Conservation (phyloP, 2,329 filamentous ascomycete genomes). For the Pseudogymnoascus sp. region DNA sequence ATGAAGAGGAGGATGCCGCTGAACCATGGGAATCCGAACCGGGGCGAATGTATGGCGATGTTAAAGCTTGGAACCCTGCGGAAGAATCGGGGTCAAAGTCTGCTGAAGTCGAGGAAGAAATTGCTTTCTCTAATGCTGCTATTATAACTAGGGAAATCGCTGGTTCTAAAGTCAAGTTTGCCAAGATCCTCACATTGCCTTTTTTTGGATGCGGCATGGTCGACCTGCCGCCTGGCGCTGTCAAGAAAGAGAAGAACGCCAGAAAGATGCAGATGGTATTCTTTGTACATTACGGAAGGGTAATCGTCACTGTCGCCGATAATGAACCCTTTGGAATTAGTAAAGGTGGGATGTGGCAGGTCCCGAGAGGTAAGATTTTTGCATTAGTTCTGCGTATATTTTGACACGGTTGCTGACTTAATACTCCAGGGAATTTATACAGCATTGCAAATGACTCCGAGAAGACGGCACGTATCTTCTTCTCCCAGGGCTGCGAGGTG, state of each 20-base stretch:
- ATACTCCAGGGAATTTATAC: conserved; percentile 76
- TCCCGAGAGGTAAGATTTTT: conserved; percentile 70
- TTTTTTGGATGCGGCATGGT: conserved; percentile 90
- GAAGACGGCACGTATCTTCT: conserved; percentile 72
- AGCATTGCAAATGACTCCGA: conserved; percentile 76
- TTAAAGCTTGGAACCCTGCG: conserved; percentile 56
- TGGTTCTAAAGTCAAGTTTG: conserved; percentile 72
- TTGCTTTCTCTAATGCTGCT: conserved; percentile 40
- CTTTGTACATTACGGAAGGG: conserved; percentile 77
- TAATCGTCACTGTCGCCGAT: conserved; percentile 69
- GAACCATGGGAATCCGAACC: conserved; percentile 66
- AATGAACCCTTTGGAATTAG: conserved; percentile 66
- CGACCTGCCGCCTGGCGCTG: conserved; percentile 72
- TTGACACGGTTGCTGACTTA: conserved; percentile 11
- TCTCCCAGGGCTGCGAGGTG: conserved; percentile 73
- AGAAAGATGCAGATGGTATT: conserved; percentile 97
- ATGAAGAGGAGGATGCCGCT: conserved; percentile 45
- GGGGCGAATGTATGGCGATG: conserved; percentile 55
- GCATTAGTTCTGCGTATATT: conserved; percentile 5
- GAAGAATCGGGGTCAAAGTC: conserved; percentile 47
- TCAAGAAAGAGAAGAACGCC: conserved; percentile 86
- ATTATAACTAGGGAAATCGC: conserved; percentile 51
- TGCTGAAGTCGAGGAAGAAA: conserved; percentile 44
- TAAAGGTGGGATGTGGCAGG: conserved; percentile 86
- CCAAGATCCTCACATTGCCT: conserved; percentile 73